Conservation (phyloP, 257 asterid genomes). For the Rehmannia glutinosa region DNA sequence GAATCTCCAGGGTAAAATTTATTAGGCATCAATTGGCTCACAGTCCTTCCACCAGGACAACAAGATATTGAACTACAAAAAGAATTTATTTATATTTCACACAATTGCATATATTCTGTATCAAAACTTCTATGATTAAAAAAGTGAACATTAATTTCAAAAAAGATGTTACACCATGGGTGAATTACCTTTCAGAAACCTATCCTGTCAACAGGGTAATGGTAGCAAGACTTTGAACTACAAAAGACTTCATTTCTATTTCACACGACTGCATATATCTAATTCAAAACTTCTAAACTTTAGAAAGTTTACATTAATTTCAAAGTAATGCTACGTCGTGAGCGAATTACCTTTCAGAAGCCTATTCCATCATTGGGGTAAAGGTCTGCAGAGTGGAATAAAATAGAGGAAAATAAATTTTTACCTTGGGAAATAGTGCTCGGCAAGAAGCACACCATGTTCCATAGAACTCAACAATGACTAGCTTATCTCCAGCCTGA, state of each 20-base stretch:
- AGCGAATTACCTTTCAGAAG: not conserved
- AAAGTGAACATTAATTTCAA: too few relatives aligned
- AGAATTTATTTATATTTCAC: not conserved
- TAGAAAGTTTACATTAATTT: not conserved
- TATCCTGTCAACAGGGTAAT: too few relatives aligned
- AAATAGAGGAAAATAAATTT: not conserved
- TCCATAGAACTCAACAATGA: slow-evolving; percentile 71
- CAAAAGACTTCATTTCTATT: too few relatives aligned
- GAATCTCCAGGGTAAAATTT: not conserved
- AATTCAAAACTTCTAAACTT: not conserved
- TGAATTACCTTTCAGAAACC: too few relatives aligned
- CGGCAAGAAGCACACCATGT: too few relatives aligned
- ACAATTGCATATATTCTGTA: too few relatives aligned
- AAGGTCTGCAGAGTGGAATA: not conserved
- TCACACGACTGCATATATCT: not conserved
- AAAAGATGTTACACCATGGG: too few relatives aligned
- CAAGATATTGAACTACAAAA: not conserved
- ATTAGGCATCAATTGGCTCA: not conserved
- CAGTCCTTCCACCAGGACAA: not conserved
- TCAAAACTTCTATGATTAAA: too few relatives aligned
- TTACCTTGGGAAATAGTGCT: slow-evolving; percentile 79
- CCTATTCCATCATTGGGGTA: not conserved
- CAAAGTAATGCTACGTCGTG: not conserved
- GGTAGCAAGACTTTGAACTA: too few relatives aligned
- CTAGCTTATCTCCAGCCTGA: slow-evolving; percentile 72